phyloP scores from a whole-genome alignment of 108 stramenopile genomes.

The Stephanodiscus triporus region DNA sequence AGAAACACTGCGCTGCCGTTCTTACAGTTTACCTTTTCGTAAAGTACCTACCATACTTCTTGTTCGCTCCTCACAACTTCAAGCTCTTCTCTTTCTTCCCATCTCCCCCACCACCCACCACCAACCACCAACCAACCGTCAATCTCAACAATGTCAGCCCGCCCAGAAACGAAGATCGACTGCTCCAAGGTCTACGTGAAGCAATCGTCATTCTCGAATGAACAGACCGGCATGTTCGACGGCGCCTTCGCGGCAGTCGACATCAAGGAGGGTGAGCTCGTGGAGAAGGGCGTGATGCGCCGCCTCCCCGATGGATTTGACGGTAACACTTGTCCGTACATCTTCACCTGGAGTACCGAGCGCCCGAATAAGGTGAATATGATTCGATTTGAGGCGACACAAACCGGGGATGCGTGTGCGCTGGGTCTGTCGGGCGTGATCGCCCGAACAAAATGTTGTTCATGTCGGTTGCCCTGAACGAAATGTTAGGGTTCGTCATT shows the following conservation, averaged over 20 bases:
- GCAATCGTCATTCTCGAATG: slow-evolving; percentile 67
- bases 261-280: slow-evolving; percentile 70
- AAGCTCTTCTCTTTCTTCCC: not conserved
- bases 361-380: slow-evolving; percentile 64
- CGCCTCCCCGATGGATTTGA: slow-evolving; percentile 79
- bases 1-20: too few species aligned
- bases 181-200: slow-evolving; percentile 80
- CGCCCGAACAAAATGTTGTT: too few species aligned
- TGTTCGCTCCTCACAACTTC: too few species aligned
- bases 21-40: too few species aligned
- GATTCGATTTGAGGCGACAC: too few species aligned
- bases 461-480: too few species aligned
- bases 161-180: slow-evolving; percentile 74
- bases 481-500: too few species aligned
- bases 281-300: slow-evolving; percentile 79
- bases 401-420: too few species aligned
- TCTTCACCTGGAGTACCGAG: slow-evolving; percentile 74
- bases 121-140: not conserved
- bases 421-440: too few species aligned
- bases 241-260: slow-evolving; percentile 67
- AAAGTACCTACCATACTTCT: too few species aligned
- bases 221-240: slow-evolving; percentile 67
- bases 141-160: slow-evolving; percentile 53
- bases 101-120: not conserved
- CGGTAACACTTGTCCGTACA: slow-evolving; percentile 73